A percentile compares a stretch with the other conserved stretches of the same genome.
phyloP scores from a whole-genome alignment of 306 rosid species.

The Medicago truncatula region DNA sequence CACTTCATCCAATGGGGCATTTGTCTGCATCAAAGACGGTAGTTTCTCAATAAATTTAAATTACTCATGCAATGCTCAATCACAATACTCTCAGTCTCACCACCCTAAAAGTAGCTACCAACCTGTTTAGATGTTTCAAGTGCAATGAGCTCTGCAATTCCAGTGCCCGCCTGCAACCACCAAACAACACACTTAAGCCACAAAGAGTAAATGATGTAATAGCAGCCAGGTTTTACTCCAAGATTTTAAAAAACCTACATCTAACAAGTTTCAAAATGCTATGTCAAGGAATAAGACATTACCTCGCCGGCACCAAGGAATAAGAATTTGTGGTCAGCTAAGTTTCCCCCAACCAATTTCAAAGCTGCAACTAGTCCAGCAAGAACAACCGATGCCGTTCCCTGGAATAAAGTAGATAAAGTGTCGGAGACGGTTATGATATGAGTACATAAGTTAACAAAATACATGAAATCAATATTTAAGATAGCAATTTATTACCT shows the following conservation, averaged over 20 bases:
- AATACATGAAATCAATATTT: not conserved
- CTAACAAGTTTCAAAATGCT: not conserved
- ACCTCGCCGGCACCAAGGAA: conserved; percentile 99
- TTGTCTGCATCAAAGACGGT: conserved; percentile 71
- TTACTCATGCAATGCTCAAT: conserved; percentile 1
- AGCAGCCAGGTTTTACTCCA: not conserved
- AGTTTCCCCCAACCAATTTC: conserved; percentile 73
- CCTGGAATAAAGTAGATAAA: conserved; percentile 60
- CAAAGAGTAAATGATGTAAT: conserved; percentile 21
- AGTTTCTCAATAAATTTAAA: conserved; percentile 39
- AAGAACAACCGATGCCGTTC: conserved; percentile 98
- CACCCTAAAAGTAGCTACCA: conserved; percentile 25
- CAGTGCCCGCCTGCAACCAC: conserved; percentile 92
- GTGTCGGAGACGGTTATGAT: conserved; percentile 24
- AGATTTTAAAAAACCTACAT: not conserved
- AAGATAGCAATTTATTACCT: conserved; percentile 53
- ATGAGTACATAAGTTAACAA: not conserved
- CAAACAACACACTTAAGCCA: conserved; percentile 42
- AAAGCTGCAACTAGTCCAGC: conserved; percentile 88
- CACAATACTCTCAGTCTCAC: conserved; percentile 10
- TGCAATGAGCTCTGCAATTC: conserved; percentile 97
- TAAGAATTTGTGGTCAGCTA: conserved; percentile 85
- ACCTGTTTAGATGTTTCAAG: conserved; percentile 98
- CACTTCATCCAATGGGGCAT: conserved; percentile 79
- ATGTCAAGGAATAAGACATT: conserved; percentile 27